These are phyloP conservation scores for Naganishia antarctica DNA, from an alignment of 768 basidiomycete species.

Conservation along the genomic window DNA sequence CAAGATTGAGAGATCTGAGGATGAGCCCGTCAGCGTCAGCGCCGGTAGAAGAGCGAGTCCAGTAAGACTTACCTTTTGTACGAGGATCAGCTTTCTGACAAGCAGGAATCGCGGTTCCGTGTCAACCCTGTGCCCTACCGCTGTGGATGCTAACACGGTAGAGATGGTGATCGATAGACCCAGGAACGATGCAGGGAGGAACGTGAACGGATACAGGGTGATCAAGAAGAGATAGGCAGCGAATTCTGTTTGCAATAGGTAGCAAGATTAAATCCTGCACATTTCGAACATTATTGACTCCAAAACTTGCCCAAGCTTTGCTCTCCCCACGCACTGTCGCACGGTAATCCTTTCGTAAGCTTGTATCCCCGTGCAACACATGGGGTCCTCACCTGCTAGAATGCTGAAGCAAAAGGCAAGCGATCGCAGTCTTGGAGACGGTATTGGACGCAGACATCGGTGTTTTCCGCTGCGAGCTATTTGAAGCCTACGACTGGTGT, in stretches of 20 bases:
- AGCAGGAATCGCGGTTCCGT: slow-evolving; percentile 32
- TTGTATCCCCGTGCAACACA: background rate
- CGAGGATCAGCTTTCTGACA: slow-evolving; percentile 33
- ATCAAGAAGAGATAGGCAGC: slow-evolving; percentile 38
- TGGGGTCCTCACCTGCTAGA: slow-evolving; percentile 19
- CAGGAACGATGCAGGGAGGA: slow-evolving; percentile 44
- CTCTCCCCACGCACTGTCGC: slow-evolving; percentile 24
- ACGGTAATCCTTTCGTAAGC: background rate
- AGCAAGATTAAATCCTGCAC: background rate
- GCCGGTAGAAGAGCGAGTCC: background rate
- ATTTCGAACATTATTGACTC: too few species aligned
- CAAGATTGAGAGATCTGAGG: slow-evolving; percentile 20
- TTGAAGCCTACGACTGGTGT: too few species aligned
- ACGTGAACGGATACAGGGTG: slow-evolving; percentile 42
- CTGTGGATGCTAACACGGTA: slow-evolving; percentile 36
- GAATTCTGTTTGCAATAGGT: slow-evolving; percentile 19
- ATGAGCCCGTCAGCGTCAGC: background rate
- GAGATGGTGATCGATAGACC: slow-evolving; percentile 38
- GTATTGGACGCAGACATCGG: background rate
- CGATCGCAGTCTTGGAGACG: slow-evolving; percentile 14
- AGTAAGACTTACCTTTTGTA: slow-evolving; percentile 39
- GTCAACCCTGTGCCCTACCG: slow-evolving; percentile 46
- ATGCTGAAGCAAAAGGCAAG: slow-evolving; percentile 21
- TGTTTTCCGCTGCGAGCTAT: too few species aligned
- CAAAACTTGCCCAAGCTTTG: slow-evolving; percentile 19